These are phyloP conservation scores for Hibiscus mutabilis DNA, from an alignment of 345 rosid species.

Conservation along the genomic window DNA sequence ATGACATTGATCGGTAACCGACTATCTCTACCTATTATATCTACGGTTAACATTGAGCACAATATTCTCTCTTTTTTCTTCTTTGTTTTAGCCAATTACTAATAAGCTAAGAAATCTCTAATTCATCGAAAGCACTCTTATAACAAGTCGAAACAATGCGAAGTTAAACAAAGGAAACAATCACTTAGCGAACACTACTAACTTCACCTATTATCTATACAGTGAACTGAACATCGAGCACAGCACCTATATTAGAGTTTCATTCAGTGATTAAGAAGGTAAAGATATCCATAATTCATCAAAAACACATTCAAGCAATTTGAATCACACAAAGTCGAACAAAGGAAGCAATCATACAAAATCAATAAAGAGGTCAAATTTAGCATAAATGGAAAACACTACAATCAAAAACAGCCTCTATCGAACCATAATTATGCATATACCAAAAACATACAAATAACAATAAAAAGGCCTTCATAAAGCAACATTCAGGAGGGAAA, in stretches of 20 bases:
- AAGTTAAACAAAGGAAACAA: too few species aligned
- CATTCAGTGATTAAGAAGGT: too few species aligned
- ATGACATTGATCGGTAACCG: neutral
- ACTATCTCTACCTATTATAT: neutral
- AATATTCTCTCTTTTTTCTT: too few species aligned
- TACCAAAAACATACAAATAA: neutral
- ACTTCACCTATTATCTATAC: neutral
- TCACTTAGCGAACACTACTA: neutral
- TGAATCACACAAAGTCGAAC: neutral
- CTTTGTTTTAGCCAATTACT: too few species aligned
- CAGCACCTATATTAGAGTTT: neutral
- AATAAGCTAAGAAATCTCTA: too few species aligned
- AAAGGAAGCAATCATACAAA: neutral
- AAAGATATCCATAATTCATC: neutral
- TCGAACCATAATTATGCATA: neutral
- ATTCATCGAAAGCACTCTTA: too few species aligned
- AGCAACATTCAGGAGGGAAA: neutral
- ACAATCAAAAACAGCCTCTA: neutral
- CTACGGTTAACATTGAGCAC: neutral
- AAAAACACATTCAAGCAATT: neutral
- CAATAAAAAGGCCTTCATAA: neutral
- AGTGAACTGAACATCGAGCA: too few species aligned
- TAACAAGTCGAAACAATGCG: too few species aligned
- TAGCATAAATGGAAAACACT: neutral
- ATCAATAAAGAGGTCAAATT: neutral